These are phyloP conservation scores for Selenicereus undatus DNA, from an alignment of 148 eudicot genomes.

Conservation along the genomic window DNA sequence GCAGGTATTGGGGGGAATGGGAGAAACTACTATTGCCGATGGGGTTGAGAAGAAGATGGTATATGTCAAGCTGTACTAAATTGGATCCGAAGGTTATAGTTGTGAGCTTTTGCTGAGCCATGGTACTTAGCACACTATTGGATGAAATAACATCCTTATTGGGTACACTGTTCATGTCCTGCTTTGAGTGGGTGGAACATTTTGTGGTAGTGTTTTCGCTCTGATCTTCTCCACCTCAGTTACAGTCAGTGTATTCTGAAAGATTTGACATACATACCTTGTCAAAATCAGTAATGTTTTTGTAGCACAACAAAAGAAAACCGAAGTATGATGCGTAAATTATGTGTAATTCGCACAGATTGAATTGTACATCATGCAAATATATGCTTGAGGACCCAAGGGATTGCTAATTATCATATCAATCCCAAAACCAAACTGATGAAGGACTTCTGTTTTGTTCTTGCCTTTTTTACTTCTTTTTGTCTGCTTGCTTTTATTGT, in stretches of 20 bases:
- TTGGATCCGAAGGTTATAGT: not conserved
- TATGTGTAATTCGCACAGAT: too few relatives aligned
- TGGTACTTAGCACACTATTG: not conserved
- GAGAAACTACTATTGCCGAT: constrained; percentile 10
- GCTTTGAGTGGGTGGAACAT: not conserved
- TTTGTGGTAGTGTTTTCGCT: not conserved
- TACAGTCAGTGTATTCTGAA: not conserved
- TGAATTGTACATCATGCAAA: too few relatives aligned
- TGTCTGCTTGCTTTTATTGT: too few relatives aligned
- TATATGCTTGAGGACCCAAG: too few relatives aligned
- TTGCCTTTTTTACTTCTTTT: too few relatives aligned
- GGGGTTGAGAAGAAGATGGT: constrained; percentile 56
- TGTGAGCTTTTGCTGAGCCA: not conserved
- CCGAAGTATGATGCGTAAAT: too few relatives aligned
- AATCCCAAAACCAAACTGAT: too few relatives aligned
- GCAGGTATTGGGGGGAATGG: not conserved
- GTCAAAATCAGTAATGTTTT: too few relatives aligned
- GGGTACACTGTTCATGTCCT: not conserved
- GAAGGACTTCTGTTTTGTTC: too few relatives aligned
- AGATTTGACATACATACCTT: not conserved
- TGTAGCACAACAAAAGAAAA: too few relatives aligned
- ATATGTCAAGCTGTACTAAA: constrained; percentile 21
- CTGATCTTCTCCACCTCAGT: not conserved
- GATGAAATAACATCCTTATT: not conserved
- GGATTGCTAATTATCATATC: too few relatives aligned